These are phyloP conservation scores for Schizothecium vesticola DNA, from an alignment of 495 filamentous ascomycete species.

Conservation along the genomic window DNA sequence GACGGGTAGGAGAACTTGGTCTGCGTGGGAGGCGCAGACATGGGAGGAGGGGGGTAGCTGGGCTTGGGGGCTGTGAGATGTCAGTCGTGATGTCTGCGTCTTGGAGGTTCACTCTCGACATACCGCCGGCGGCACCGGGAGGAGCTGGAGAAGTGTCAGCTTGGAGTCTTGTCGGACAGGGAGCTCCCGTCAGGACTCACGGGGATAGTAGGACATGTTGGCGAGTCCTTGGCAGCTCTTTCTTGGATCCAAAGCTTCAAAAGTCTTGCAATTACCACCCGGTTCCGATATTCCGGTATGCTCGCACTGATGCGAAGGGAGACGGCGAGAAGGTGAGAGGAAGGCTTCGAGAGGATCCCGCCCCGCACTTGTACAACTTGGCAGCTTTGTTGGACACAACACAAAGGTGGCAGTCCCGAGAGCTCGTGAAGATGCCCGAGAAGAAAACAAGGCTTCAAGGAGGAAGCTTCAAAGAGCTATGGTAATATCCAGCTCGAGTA, in stretches of 20 bases:
- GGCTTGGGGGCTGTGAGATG: constrained; percentile 13
- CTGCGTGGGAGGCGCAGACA: constrained; percentile 40
- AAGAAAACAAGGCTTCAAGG: background rate
- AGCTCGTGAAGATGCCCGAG: background rate
- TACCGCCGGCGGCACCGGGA: constrained; percentile 25
- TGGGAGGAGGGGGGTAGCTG: constrained; percentile 31
- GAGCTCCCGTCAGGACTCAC: constrained; percentile 17
- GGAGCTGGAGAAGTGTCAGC: constrained; percentile 16
- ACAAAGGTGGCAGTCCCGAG: background rate
- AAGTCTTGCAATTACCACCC: background rate
- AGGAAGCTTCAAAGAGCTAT: background rate
- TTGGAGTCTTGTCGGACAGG: background rate
- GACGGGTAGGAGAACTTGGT: constrained; percentile 41
- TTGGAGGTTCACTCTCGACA: constrained; percentile 2
- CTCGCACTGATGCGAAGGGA: background rate
- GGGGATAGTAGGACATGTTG: constrained; percentile 33
- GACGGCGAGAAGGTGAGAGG: background rate
- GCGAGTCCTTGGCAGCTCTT: background rate
- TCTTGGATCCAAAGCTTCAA: background rate
- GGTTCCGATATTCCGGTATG: no score
- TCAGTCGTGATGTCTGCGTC: background rate
- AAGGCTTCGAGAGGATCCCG: background rate
- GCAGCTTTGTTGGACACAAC: background rate
- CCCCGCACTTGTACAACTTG: constrained; percentile 19
- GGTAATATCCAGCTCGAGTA: background rate